A percentile compares a stretch with the other conserved stretches of the same genome.
Conservation (phyloP, 2,329 filamentous ascomycete species). For the Metarhizium anisopliae region DNA sequence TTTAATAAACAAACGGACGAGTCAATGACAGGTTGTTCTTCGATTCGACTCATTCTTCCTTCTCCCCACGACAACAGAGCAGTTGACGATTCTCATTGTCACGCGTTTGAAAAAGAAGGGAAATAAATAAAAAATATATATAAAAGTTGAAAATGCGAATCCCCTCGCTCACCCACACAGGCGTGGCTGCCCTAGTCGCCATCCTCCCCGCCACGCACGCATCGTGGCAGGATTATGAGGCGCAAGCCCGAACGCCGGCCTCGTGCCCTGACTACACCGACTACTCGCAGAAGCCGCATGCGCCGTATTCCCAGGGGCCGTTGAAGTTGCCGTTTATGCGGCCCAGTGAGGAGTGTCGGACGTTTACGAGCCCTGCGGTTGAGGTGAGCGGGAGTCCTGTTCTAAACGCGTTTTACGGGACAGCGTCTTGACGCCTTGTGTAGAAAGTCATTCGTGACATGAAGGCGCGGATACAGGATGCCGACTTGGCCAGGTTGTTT, state of each 20-base stretch:
- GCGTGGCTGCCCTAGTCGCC: not conserved
- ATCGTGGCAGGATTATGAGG: not conserved
- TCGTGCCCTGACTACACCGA: conserved; percentile 16
- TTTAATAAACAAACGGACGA: too few species aligned
- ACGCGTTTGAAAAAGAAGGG: too few species aligned
- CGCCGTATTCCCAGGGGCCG: conserved; percentile 12
- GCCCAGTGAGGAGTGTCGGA: conserved; percentile 16
- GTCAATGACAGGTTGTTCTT: too few species aligned
- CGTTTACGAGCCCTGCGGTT: conserved; percentile 18
- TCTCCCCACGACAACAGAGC: too few species aligned
- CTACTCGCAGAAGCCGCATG: conserved; percentile 14
- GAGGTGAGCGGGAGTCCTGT: conserved; percentile 11
- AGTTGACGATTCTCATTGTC: too few species aligned
- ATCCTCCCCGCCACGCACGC: not conserved
- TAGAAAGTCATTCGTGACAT: conserved; percentile 24
- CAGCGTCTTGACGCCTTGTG: not conserved
- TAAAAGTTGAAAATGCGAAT: not conserved
- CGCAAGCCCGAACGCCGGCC: conserved; percentile 9
- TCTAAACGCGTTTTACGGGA: too few species aligned
- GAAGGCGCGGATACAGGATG: conserved; percentile 31
- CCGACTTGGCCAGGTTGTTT: conserved; percentile 69
- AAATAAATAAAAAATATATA: too few species aligned
- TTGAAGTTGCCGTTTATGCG: conserved; percentile 17
- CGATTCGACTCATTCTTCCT: too few species aligned
- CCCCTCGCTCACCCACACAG: not conserved